Percentiles rank a stretch among this genome's conserved stretches.
These are phyloP conservation scores for Sporobolomyces pararoseus DNA, from an alignment of 768 basidiomycete species.

Conservation along the genomic window DNA sequence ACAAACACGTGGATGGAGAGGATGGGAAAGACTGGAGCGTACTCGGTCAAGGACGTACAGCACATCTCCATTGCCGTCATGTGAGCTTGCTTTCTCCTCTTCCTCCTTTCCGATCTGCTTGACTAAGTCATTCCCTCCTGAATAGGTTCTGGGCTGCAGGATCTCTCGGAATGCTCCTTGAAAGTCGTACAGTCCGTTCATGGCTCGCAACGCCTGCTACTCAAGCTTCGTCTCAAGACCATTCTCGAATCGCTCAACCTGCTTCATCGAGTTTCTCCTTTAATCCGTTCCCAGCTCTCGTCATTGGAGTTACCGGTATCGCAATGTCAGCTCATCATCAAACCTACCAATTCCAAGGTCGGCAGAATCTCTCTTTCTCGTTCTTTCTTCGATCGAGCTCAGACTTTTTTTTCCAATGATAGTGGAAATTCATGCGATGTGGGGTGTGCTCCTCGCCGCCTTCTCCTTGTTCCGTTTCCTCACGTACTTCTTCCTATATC, in stretches of 20 bases:
- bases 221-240: conserved; percentile 45
- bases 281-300: conserved; percentile 59
- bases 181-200: conserved; percentile 66
- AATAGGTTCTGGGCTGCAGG: conserved; percentile 95
- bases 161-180: conserved; percentile 79
- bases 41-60: conserved; percentile 84
- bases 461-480: conserved; percentile 75
- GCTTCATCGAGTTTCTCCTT: conserved; percentile 71
- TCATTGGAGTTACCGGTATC: conserved; percentile 85
- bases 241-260: conserved; percentile 54
- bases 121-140: background rate
- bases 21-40: conserved; percentile 72
- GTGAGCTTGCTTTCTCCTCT: conserved; percentile 51
- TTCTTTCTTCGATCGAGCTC: background rate
- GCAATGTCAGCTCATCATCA: conserved; percentile 93
- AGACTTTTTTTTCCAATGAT: conserved; percentile 43
- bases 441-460: conserved; percentile 79
- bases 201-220: conserved; percentile 66
- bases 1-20: conserved; percentile 98
- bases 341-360: conserved; percentile 76
- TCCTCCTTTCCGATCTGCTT: background rate
- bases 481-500: conserved; percentile 94
- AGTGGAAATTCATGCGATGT: conserved; percentile 84
- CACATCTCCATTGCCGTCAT: conserved; percentile 79
- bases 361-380: background rate